phyloP scores from a whole-genome alignment of 2,329 filamentous ascomycete species.

The Colletotrichum incanum region DNA sequence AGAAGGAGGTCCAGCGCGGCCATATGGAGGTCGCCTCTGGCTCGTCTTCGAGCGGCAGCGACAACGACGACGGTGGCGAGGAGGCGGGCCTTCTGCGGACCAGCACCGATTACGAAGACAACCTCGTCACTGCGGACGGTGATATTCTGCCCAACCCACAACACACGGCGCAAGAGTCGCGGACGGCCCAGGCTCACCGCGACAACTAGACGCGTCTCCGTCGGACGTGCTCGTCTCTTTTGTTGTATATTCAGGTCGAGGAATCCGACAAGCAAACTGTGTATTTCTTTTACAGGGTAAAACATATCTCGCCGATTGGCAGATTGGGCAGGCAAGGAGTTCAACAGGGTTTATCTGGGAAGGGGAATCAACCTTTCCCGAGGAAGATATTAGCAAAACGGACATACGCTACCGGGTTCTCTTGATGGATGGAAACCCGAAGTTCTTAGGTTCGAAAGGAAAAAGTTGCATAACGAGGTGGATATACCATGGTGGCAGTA shows the following conservation, averaged over 20 bases:
- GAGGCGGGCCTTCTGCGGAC: conserved; percentile 64
- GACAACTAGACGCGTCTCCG: conserved; percentile 39
- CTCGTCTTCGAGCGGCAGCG: conserved; percentile 58
- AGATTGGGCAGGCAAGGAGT: conserved; percentile 35
- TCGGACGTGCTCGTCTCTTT: conserved; percentile 38
- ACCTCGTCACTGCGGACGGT: conserved; percentile 58
- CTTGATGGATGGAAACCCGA: background rate
- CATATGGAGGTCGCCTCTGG: conserved; percentile 54
- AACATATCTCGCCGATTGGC: conserved; percentile 11
- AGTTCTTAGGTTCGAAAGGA: background rate
- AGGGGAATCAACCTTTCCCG: background rate
- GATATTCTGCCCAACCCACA: conserved; percentile 57
- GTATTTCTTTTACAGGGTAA: background rate
- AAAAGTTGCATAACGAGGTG: conserved; percentile 29
- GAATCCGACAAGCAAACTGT: background rate
- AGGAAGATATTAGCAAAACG: background rate
- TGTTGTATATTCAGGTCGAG: conserved; percentile 24
- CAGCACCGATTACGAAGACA: conserved; percentile 55
- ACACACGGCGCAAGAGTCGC: conserved; percentile 43
- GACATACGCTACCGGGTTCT: background rate
- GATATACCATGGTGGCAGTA: conserved; percentile 37
- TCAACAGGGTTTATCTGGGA: conserved; percentile 7
- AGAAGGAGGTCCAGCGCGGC: conserved; percentile 63
- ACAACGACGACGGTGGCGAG: conserved; percentile 60
- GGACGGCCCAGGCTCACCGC: conserved; percentile 41